Evolutionary conservation across 306 rosid species (phyloP).

Genomic region (Senna siamea): DNA sequence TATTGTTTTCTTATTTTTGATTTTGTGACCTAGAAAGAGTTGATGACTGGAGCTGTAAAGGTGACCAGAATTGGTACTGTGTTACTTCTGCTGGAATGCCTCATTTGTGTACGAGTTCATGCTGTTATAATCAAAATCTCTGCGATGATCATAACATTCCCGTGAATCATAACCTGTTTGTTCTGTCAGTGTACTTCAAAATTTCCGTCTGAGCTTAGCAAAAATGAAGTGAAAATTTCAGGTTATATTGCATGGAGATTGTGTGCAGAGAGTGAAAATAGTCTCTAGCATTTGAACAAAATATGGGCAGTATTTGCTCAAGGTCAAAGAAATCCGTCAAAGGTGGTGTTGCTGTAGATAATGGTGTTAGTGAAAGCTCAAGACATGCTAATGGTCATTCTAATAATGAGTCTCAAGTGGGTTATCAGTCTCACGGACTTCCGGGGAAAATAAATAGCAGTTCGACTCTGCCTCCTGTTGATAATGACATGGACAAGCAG

Average conservation of each 20-base stretch:
- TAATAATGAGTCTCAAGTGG: constrained; percentile 47
- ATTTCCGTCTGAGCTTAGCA: constrained; percentile 18
- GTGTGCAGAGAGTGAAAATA: constrained; percentile 46
- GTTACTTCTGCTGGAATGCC: constrained; percentile 31
- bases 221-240: constrained; percentile 30
- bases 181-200: constrained; percentile 28
- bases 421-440: constrained; percentile 50
- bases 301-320: constrained; percentile 96
- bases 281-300: constrained; percentile 35
- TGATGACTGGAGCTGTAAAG: constrained; percentile 67
- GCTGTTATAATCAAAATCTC: constrained; percentile 39
- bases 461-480: constrained; percentile 51
- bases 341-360: constrained; percentile 60
- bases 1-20: constrained; percentile 38
- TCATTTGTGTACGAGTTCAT: not conserved
- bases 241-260: constrained; percentile 52
- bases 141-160: constrained; percentile 48
- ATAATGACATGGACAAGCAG: constrained; percentile 58
- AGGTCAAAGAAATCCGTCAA: constrained; percentile 68
- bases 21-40: constrained; percentile 48
- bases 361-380: constrained; percentile 56
- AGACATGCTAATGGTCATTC: constrained; percentile 68
- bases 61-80: constrained; percentile 63
- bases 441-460: constrained; percentile 50
- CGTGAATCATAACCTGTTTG: constrained; percentile 38